These are phyloP conservation scores for Nidula microcarpa DNA, from an alignment of 768 basidiomycete species.

Conservation along the genomic window DNA sequence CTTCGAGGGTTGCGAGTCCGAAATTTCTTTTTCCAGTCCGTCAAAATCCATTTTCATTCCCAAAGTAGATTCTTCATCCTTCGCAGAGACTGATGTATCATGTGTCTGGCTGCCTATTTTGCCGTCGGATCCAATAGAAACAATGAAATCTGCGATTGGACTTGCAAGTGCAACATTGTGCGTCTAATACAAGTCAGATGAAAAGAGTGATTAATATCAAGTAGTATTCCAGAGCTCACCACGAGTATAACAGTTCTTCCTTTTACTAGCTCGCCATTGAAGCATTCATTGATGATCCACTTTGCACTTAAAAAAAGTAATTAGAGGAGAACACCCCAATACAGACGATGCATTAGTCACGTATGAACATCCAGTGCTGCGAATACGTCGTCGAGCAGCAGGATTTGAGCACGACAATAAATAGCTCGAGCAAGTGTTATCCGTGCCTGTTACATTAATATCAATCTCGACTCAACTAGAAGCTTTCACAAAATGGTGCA, in stretches of 20 bases:
- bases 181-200: conserved; percentile 21
- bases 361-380: conserved; percentile 49
- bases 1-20: conserved; percentile 16
- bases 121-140: conserved; percentile 54
- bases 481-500: neutral
- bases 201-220: too few relatives aligned
- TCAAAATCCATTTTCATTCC: conserved; percentile 20
- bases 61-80: neutral
- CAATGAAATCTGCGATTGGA: conserved; percentile 51
- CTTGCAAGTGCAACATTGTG: conserved; percentile 48
- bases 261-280: conserved; percentile 72
- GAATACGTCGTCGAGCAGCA: conserved; percentile 72
- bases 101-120: conserved; percentile 33
- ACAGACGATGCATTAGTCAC: conserved; percentile 6
- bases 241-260: conserved; percentile 83
- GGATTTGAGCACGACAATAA: conserved; percentile 48
- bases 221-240: conserved; percentile 21
- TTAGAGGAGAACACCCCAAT: too few relatives aligned
- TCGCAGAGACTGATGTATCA: neutral
- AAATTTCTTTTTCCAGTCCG: conserved; percentile 16
- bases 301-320: conserved; percentile 68
- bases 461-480: neutral
- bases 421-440: conserved; percentile 41
- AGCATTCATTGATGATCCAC: conserved; percentile 74
- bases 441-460: conserved; percentile 35